Base-by-base conservation (phyloP, 1,284 basidiomycete species). In the Pseudozyma thailandica region DNA sequence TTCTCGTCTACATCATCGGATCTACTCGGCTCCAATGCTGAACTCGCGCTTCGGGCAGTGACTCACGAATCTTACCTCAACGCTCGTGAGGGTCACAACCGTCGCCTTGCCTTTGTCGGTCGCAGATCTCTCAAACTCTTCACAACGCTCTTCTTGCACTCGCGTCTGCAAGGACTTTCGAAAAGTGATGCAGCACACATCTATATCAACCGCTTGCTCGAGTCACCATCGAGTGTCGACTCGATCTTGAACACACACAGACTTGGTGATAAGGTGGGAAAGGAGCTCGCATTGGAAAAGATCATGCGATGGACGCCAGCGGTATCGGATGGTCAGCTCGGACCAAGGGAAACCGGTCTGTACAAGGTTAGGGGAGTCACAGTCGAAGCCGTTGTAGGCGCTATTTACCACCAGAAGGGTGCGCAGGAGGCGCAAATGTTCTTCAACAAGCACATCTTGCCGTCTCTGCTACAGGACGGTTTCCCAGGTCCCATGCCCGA, bases 281-380 rank as follows among this genome's bases (percentile, higher is more conserved):
- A 72, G 48, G 35, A 58, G 13, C 66, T 82, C 26, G 51, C 60
- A 8, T 61, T 84, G 15, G 83, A 82, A 49, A 64, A 79, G 38
- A 73, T 82, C 26, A 82, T 84, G 80, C 69, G 78, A 18, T 84
- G 83, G 83, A 79, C 75, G 10, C 73, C 81, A 13, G 75, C 73
- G 25, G 63, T 75, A 10, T 42, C 52, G 2, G 75, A 77, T 28
- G 73, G 72, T 3, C 64, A 73, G 43, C 30, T 58, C 8, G 75
- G 75, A 15, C 62, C 75, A 3, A 61, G 65, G 35, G 75, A 79
- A 58, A 81, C 72, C 2, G 82, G 82, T 0, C 58, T 83, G 37
- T 82, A 66, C 54, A 82, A 78, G 55, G 73, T 83, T 43, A 70
- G 82, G 16, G 83, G 83, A 12, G 56, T 74, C 3, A 64, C 73